Evolutionary conservation across 2,329 filamentous ascomycete species (phyloP), one percentile per base, ranked within the genome.

Genomic region (Sordariomycetes sp.): DNA sequence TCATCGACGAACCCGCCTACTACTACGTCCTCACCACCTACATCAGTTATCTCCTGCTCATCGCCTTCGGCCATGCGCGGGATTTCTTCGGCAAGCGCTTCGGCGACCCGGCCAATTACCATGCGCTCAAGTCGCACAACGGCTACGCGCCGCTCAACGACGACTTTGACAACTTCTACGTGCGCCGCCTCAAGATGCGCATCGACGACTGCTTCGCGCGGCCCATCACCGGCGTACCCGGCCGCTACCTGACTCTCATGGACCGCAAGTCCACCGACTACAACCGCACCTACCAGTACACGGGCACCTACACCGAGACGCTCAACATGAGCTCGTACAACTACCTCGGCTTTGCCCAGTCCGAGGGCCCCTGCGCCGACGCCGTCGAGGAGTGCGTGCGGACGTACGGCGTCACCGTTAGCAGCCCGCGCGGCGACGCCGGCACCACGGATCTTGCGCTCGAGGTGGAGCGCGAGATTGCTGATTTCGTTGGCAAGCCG

Each of bases 281-380:
- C 76, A 99, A 99, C 74, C 80, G 86, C 66, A 86, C 87, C 59
- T 99, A 96, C 76, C 82, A 88, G 68, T 85, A 90, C 70, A 91
- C 89, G 1, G 94, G 94, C 59, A 95, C 90, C 53, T 86, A 83
- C 59, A 97, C 92, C 1, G 90, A 99, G 72, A 97, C 94, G 0
- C 76, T 99, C 65, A 99, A 99, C 74, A 87, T 99, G 86, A 96
- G 92, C 75, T 99, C 94, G 1, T 99, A 99, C 80, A 99, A 99
- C 73, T 99, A 99, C 69, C 87, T 99, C 25, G 94, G 94, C 51
- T 99, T 99, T 66, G 94, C 94, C 55, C 94, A 99, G 70, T 96
- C 94, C 0, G 91, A 97, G 63, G 94, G 94, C 12, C 92, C 94
- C 48, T 99, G 94, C 67, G 94, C 94, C 53, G 92, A 97, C 69